These are phyloP conservation scores for Carex parvula DNA, from an alignment of 176 grass and related monocot genomes.

Conservation along the genomic window DNA sequence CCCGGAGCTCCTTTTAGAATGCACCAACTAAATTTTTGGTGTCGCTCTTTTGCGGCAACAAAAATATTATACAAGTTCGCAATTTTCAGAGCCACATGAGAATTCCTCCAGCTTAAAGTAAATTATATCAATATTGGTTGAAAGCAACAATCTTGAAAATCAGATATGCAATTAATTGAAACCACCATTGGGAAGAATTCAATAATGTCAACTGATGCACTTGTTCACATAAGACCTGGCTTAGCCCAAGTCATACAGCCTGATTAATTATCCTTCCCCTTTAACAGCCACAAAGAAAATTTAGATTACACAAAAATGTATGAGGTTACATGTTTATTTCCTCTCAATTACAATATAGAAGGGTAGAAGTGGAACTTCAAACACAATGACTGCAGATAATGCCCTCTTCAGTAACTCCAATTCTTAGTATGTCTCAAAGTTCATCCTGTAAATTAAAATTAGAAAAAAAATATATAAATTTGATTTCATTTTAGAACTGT, in stretches of 20 bases:
- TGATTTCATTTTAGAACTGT: not conserved
- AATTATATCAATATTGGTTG: not conserved
- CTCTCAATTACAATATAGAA: constrained; percentile 22
- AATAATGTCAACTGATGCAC: not conserved
- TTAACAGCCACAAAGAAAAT: not conserved
- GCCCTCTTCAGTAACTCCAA: constrained; percentile 7
- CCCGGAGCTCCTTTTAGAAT: too few relatives aligned
- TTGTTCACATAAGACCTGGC: not conserved
- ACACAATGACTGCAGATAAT: constrained; percentile 13
- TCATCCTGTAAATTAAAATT: constrained; percentile 66
- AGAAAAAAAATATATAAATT: not conserved
- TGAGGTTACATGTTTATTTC: not conserved
- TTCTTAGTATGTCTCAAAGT: constrained; percentile 38
- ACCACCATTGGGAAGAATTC: not conserved
- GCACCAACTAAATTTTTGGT: too few relatives aligned
- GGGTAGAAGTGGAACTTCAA: not conserved
- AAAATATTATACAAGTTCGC: not conserved
- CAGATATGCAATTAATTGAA: not conserved
- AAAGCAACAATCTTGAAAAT: not conserved
- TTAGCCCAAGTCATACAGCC: not conserved
- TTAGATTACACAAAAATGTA: not conserved
- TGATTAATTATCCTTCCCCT: not conserved
- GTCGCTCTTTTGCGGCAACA: not conserved
- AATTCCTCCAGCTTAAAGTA: not conserved
- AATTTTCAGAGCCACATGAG: not conserved